Evolutionary conservation across 768 basidiomycete genomes (phyloP).

Genomic region (Rhizopogon vulgaris): DNA sequence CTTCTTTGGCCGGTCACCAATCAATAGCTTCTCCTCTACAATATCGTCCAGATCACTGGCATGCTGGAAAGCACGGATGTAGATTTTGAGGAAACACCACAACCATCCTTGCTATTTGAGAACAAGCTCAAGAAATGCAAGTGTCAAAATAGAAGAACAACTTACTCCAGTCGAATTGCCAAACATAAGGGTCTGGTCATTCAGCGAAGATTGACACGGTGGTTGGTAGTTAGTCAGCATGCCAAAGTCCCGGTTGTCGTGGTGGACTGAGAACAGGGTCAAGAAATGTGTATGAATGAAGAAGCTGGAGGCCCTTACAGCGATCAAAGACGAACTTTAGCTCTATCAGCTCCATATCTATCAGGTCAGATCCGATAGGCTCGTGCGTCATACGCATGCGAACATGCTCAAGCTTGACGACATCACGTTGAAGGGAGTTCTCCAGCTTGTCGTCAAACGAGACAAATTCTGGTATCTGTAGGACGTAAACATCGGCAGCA

Average conservation of each 20-base stretch:
- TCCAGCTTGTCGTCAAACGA: constrained; percentile 75
- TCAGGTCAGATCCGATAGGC: constrained; percentile 57
- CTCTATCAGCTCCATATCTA: constrained; percentile 81
- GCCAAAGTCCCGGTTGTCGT: constrained; percentile 83
- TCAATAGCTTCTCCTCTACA: constrained; percentile 75
- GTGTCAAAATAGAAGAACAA: constrained; percentile 4
- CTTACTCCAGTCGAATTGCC: constrained; percentile 58
- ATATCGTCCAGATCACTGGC: constrained; percentile 76
- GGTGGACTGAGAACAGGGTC: constrained; percentile 46
- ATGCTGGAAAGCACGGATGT: constrained; percentile 71
- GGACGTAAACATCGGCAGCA: neutral
- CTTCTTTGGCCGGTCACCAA: constrained; percentile 75
- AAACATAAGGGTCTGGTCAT: constrained; percentile 66
- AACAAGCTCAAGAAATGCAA: neutral
- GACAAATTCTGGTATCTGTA: constrained; percentile 79
- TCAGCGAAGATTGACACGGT: constrained; percentile 39
- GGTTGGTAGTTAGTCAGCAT: constrained; percentile 81
- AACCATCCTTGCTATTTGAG: constrained; percentile 63
- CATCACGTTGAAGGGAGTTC: constrained; percentile 79
- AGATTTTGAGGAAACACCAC: constrained; percentile 62
- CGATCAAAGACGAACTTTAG: constrained; percentile 79
- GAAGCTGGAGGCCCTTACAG: constrained; percentile 32
- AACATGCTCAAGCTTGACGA: constrained; percentile 77
- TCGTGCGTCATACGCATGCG: constrained; percentile 81
- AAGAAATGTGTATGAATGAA: neutral